phyloP scores from a whole-genome alignment of 2,329 filamentous ascomycete genomes.

The Lachnellula occidentalis region DNA sequence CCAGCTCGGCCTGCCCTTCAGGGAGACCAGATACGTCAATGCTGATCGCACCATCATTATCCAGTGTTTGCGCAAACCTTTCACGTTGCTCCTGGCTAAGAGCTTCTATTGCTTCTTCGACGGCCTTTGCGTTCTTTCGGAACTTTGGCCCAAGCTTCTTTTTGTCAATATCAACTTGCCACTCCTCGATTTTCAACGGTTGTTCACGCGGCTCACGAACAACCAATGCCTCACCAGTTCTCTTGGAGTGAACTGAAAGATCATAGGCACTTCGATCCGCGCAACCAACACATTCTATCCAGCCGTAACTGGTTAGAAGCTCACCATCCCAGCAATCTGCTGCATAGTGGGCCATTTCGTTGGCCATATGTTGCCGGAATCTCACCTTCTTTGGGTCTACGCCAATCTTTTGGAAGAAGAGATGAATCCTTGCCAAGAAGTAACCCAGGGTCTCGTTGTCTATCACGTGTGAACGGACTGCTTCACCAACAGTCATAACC shows the following conservation, averaged over 20 bases:
- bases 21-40: constrained; percentile 64
- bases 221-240: constrained; percentile 79
- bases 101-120: constrained; percentile 71
- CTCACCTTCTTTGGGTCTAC: constrained; percentile 83
- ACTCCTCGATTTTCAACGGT: constrained; percentile 78
- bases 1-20: constrained; percentile 71
- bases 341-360: constrained; percentile 90
- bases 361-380: constrained; percentile 95
- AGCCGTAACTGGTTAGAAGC: constrained; percentile 83
- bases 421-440: constrained; percentile 89
- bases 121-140: constrained; percentile 86
- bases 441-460: constrained; percentile 98
- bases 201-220: constrained; percentile 77
- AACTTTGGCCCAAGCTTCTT: constrained; percentile 95
- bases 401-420: constrained; percentile 85
- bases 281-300: constrained; percentile 97
- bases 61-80: constrained; percentile 68
- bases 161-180: constrained; percentile 81
- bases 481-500: constrained; percentile 75
- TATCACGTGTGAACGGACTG: constrained; percentile 74
- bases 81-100: constrained; percentile 72
- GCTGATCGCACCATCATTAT: constrained; percentile 67
- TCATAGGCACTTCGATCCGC: constrained; percentile 95
- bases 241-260: constrained; percentile 84
- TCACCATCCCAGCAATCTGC: constrained; percentile 98